Base-by-base conservation (phyloP, 1,139 yeast genomes). In the Pichia kudriavzevii region DNA sequence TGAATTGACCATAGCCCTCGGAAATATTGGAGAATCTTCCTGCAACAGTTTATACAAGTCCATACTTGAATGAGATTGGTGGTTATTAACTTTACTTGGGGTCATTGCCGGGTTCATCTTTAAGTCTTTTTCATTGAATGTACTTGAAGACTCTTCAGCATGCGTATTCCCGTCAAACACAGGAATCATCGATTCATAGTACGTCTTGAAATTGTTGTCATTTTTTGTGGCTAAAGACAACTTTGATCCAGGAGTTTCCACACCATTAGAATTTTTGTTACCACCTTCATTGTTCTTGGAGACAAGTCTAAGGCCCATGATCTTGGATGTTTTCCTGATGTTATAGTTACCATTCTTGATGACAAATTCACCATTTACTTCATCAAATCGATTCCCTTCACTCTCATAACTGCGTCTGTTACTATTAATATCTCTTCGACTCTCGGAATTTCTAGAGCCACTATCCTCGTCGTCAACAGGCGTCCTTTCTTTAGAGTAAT, bases 171-270 rank as follows among this genome's bases (percentile, higher is more conserved):
- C 30, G 4, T 26, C 29, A 8, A 41, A 39, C 8, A 52, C 45
- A 7, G 60, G 59, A 15, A 55, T 51, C 26, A 53, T 51, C 1
- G 57, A 52, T 30, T 55, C 58, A 33, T 54, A 55, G 33, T 41
- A 55, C 22, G 43, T 35, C 18, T 48, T 42, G 35, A 43, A 52
- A 19, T 43, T 50, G 25, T 42, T 35, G 10, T 34, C 36, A 18
- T 28, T 31, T 22, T 36, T 20, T 15, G 23, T 28, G 3, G 31
- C 13, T 9, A 31, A 17, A n/a, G n/a, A n/a, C n/a, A n/a, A n/a
- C n/a, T n/a, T n/a, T n/a, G n/a, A n/a, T n/a, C n/a, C n/a, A n/a
- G n/a, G n/a, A n/a, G n/a, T n/a, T n/a, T n/a, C n/a, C 17, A 15
- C 26, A 6, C 20, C 22, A n/a, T 19, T 8, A 11, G 31, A 25